phyloP scores from a whole-genome alignment of 2,329 filamentous ascomycete species.

The Juglanconis oblonga region DNA sequence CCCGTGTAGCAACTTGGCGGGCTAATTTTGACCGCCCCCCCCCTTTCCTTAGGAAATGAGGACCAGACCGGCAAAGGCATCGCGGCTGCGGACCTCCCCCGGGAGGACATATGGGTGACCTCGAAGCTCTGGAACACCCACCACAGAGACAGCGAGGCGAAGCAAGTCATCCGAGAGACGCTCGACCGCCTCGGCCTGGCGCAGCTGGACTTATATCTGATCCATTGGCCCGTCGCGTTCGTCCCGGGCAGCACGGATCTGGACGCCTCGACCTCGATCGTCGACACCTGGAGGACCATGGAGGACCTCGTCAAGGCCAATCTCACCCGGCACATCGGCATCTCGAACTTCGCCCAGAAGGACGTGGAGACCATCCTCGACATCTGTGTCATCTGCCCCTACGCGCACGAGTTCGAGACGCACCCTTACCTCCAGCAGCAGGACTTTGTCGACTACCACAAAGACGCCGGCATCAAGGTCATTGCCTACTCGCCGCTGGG shows the following conservation, averaged over 20 bases:
- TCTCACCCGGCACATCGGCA: constrained; percentile 55
- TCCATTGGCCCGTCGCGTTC: constrained; percentile 49
- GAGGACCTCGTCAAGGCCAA: constrained; percentile 50
- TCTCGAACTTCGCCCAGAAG: constrained; percentile 55
- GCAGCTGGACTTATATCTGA: constrained; percentile 53
- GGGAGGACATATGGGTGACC: constrained; percentile 52
- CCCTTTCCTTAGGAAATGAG: constrained; percentile 36
- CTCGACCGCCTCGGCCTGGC: constrained; percentile 44
- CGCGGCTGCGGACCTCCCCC: constrained; percentile 42
- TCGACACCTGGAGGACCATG: constrained; percentile 57
- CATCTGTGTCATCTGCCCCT: constrained; percentile 47
- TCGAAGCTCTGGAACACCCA: constrained; percentile 37
- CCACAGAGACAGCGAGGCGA: constrained; percentile 33
- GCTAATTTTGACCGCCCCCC: background rate
- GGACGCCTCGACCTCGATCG: constrained; percentile 24
- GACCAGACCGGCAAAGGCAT: constrained; percentile 48
- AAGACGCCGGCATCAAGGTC: constrained; percentile 39
- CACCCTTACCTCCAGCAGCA: constrained; percentile 52
- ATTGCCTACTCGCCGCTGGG: constrained; percentile 51
- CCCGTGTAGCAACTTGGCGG: too few species aligned
- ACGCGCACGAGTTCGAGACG: constrained; percentile 56
- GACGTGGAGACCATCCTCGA: constrained; percentile 37
- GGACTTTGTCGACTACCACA: constrained; percentile 43
- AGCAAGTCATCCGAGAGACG: constrained; percentile 43
- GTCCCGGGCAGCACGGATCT: constrained; percentile 28